A percentile compares a stretch with the other conserved stretches of the same genome.
phyloP scores from a whole-genome alignment of 2,329 filamentous ascomycete species.

The Colletotrichum abscissum region DNA sequence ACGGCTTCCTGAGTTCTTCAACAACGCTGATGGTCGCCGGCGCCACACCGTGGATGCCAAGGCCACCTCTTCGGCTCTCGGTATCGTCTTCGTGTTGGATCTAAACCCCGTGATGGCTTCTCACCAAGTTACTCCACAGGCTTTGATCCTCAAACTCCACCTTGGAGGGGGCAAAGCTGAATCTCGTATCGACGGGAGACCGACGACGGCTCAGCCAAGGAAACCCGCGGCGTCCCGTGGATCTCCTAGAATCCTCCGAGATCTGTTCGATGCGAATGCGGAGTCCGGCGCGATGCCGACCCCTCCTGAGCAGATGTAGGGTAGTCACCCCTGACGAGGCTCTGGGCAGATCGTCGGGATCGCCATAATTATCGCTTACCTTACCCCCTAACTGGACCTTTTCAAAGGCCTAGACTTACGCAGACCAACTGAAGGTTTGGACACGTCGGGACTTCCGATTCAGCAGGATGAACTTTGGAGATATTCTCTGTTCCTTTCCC shows the following conservation, averaged over 20 bases:
- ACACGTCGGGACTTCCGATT: too few species aligned
- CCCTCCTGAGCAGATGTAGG: not conserved
- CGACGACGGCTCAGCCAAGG: not conserved
- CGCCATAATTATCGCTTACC: not conserved
- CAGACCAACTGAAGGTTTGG: not conserved
- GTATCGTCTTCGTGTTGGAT: not conserved
- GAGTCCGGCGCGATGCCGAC: not conserved
- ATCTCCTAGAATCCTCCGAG: not conserved
- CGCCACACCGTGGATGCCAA: conserved; percentile 4
- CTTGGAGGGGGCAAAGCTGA: not conserved
- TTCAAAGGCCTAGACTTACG: not conserved
- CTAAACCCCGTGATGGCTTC: not conserved
- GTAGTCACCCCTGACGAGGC: not conserved
- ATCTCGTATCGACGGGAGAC: not conserved
- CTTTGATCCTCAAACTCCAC: not conserved
- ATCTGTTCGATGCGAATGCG: not conserved
- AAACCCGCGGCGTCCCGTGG: not conserved
- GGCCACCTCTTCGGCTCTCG: not conserved
- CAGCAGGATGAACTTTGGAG: not conserved
- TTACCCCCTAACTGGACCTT: not conserved
- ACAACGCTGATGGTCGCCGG: not conserved
- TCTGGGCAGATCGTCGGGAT: not conserved
- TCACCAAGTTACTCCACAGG: not conserved
- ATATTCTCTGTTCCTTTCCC: not conserved
- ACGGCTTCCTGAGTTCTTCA: not conserved